These are phyloP conservation scores for Xylogone sp. DNA, from an alignment of 2,329 filamentous ascomycete genomes.

Conservation along the genomic window DNA sequence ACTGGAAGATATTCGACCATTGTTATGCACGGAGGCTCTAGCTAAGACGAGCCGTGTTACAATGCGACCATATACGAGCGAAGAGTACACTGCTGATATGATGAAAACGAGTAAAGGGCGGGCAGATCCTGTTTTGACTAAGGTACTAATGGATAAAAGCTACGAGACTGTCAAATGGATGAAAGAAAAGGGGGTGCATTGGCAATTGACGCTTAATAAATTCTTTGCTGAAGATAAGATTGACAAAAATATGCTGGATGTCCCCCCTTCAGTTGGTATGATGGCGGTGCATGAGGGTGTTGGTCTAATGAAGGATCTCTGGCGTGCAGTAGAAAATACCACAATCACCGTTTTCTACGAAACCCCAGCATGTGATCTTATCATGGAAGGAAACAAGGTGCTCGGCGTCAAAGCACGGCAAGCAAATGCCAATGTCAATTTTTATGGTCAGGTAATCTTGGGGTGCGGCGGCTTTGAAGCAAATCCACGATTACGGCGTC, in stretches of 20 bases:
- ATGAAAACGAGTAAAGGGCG: constrained; percentile 48
- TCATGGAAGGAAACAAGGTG: not conserved
- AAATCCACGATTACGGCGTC: constrained; percentile 48
- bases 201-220: constrained; percentile 55
- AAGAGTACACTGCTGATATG: constrained; percentile 52
- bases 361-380: not conserved
- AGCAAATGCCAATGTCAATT: constrained; percentile 56
- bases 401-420: constrained; percentile 14
- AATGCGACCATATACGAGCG: constrained; percentile 48
- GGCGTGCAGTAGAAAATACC: not conserved
- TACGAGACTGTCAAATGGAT: constrained; percentile 51
- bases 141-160: constrained; percentile 46
- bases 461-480: constrained; percentile 62
- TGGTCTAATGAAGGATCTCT: not conserved
- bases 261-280: not conserved
- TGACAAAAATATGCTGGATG: not conserved
- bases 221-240: not conserved
- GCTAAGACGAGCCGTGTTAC: constrained; percentile 48
- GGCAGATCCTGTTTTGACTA: constrained; percentile 44
- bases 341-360: not conserved
- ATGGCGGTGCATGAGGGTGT: not conserved
- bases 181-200: constrained; percentile 44
- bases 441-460: constrained; percentile 39
- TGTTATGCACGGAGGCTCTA: constrained; percentile 55
- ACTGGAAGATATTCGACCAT: constrained; percentile 49